Percentiles rank a stretch among this genome's conserved stretches.
These are phyloP conservation scores for Pichia occidentalis DNA, from an alignment of 805 yeast species.

Conservation along the genomic window DNA sequence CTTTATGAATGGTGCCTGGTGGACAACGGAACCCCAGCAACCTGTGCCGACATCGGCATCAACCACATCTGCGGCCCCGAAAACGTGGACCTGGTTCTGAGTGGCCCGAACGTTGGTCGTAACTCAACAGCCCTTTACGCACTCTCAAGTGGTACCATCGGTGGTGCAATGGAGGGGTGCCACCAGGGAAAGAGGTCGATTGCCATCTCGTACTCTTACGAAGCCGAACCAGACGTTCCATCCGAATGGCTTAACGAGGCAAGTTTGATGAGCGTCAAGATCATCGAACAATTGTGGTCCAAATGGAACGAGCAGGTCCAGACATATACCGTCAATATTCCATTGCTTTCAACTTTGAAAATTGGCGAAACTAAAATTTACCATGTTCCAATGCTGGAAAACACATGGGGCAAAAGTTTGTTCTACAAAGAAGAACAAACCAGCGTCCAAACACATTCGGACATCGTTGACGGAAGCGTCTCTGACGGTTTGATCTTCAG, in stretches of 20 bases:
- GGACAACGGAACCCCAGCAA: slow-evolving; percentile 88
- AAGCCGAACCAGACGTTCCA: slow-evolving; percentile 40
- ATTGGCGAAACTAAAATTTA: slow-evolving; percentile 52
- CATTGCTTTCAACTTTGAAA: slow-evolving; percentile 51
- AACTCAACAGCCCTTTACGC: slow-evolving; percentile 86
- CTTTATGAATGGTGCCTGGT: slow-evolving; percentile 78
- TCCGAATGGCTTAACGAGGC: slow-evolving; percentile 53
- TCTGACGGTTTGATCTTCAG: slow-evolving; percentile 44
- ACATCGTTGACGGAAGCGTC: slow-evolving; percentile 44
- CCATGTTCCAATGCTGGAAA: slow-evolving; percentile 75
- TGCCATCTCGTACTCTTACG: slow-evolving; percentile 85
- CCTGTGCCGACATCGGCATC: slow-evolving; percentile 86
- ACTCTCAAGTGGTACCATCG: slow-evolving; percentile 89
- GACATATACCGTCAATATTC: slow-evolving; percentile 78
- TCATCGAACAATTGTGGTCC: slow-evolving; percentile 51
- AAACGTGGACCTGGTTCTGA: slow-evolving; percentile 77
- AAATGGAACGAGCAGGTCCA: slow-evolving; percentile 59
- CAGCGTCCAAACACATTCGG: slow-evolving; percentile 18
- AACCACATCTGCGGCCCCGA: slow-evolving; percentile 53
- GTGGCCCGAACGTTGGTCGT: slow-evolving; percentile 96
- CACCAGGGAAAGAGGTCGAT: slow-evolving; percentile 63
- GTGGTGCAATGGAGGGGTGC: slow-evolving; percentile 94
- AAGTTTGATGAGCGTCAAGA: slow-evolving; percentile 55
- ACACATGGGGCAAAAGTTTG: slow-evolving; percentile 55
- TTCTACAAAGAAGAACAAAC: slow-evolving; percentile 18